Percentiles rank a stretch among this genome's conserved stretches.
phyloP scores from a whole-genome alignment of 2,329 filamentous ascomycete genomes.

The Fusarium staphyleae region DNA sequence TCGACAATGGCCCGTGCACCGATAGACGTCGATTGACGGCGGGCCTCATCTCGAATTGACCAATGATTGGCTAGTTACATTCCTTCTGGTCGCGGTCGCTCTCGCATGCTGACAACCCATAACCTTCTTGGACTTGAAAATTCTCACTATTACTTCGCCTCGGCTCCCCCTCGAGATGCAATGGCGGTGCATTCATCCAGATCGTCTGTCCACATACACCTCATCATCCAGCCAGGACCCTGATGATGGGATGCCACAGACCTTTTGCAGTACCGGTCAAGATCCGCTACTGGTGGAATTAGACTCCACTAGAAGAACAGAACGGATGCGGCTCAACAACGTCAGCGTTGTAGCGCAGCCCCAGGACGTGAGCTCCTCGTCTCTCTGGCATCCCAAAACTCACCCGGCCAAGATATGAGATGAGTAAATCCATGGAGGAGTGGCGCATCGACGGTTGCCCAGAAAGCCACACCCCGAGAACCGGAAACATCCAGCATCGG shows the following conservation, averaged over 20 bases:
- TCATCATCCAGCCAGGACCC: conserved; percentile 18
- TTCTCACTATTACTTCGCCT: conserved; percentile 19
- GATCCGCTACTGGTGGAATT: conserved; percentile 32
- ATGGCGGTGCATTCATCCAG: conserved; percentile 12
- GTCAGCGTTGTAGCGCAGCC: conserved; percentile 13
- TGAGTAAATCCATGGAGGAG: background rate
- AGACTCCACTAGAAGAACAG: conserved; percentile 6
- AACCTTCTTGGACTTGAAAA: conserved; percentile 30
- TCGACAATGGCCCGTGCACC: conserved; percentile 26
- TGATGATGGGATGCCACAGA: conserved; percentile 24
- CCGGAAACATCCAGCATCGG: conserved; percentile 19
- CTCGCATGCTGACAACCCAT: conserved; percentile 15
- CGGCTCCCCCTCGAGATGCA: background rate
- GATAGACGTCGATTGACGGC: conserved; percentile 32
- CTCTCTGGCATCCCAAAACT: conserved; percentile 5
- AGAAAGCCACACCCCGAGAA: conserved; percentile 24
- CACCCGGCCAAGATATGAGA: background rate
- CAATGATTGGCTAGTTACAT: conserved; percentile 29
- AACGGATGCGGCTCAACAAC: conserved; percentile 33
- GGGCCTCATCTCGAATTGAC: conserved; percentile 13
- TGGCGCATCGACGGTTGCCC: conserved; percentile 12
- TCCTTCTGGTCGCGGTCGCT: no score
- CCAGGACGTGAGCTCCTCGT: conserved; percentile 5
- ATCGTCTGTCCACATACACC: conserved; percentile 27
- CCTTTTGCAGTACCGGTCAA: conserved; percentile 19